A percentile compares a stretch with the other conserved stretches of the same genome.
Evolutionary conservation across 768 basidiomycete genomes (phyloP).

Genomic region (Lactifluus subvellereus): DNA sequence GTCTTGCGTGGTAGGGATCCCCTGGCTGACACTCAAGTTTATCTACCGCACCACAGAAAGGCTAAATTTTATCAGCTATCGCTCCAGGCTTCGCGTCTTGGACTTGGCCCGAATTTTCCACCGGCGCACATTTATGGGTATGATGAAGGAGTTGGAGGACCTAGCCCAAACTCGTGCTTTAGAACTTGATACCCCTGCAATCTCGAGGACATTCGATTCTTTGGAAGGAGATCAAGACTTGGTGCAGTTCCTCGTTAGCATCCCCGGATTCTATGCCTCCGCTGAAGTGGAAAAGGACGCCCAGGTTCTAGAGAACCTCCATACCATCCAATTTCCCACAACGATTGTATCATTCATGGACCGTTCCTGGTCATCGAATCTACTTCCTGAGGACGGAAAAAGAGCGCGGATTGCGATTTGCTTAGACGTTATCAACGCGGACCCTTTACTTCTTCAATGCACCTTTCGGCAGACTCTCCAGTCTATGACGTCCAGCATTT

Average conservation of each 20-base stretch:
- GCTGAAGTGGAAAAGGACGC: not conserved
- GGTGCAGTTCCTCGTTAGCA: slow-evolving; percentile 5
- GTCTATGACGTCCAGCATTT: not conserved
- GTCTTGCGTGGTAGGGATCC: not conserved
- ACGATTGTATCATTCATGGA: slow-evolving; percentile 11
- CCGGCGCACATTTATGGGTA: not conserved
- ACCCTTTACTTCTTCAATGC: too few relatives aligned
- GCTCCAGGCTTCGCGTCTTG: not conserved
- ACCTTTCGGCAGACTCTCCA: not conserved
- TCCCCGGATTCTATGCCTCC: slow-evolving; percentile 12
- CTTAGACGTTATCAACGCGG: not conserved
- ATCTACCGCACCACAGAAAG: not conserved
- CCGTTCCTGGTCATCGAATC: slow-evolving; percentile 1
- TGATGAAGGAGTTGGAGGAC: slow-evolving; percentile 2
- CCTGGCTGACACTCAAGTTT: not conserved
- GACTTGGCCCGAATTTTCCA: not conserved
- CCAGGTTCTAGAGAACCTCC: not conserved
- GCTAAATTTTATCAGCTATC: not conserved
- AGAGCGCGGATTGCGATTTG: not conserved
- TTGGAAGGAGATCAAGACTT: slow-evolving; percentile 4
- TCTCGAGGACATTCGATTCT: not conserved
- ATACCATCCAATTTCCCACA: not conserved
- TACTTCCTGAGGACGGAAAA: not conserved
- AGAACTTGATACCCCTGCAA: not conserved
- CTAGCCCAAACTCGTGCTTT: not conserved